These are phyloP conservation scores for Leucocoprinus leucothites DNA, from an alignment of 768 basidiomycete genomes.

Conservation along the genomic window DNA sequence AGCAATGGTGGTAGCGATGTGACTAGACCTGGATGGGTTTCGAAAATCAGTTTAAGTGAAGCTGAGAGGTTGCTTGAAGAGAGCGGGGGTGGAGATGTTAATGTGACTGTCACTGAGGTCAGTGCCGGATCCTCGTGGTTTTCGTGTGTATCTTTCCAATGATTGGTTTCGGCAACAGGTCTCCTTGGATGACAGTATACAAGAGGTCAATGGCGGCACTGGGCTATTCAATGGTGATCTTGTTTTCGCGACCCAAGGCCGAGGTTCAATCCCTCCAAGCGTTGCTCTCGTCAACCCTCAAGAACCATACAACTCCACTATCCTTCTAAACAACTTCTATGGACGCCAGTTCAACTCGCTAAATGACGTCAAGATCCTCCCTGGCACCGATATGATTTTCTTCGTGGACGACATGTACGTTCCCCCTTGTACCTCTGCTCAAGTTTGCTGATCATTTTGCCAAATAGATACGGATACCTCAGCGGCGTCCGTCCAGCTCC, in stretches of 20 bases:
- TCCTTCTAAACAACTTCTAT: constrained; percentile 74
- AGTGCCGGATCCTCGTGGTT: constrained; percentile 3
- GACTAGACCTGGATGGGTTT: constrained; percentile 53
- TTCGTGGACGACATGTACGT: constrained; percentile 68
- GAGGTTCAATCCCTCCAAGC: constrained; percentile 58
- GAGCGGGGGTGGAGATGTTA: constrained; percentile 31
- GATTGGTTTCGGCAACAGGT: constrained; percentile 36
- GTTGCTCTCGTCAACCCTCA: constrained; percentile 63
- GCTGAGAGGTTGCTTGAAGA: constrained; percentile 43
- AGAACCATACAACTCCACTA: constrained; percentile 62
- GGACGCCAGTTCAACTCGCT: constrained; percentile 81
- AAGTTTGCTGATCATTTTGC: neutral
- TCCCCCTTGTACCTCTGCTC: neutral
- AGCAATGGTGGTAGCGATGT: constrained; percentile 69
- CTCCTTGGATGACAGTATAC: constrained; percentile 54
- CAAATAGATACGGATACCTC: constrained; percentile 56
- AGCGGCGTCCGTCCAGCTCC: constrained; percentile 66
- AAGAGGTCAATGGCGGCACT: constrained; percentile 72
- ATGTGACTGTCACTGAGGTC: constrained; percentile 46
- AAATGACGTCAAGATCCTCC: constrained; percentile 77
- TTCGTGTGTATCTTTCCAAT: neutral
- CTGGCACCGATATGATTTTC: constrained; percentile 58
- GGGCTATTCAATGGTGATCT: constrained; percentile 58
- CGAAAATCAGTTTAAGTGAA: constrained; percentile 59
- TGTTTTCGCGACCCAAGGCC: constrained; percentile 62